These are phyloP conservation scores for Psilocybe cyanescens DNA, from an alignment of 768 basidiomycete species.

Conservation along the genomic window DNA sequence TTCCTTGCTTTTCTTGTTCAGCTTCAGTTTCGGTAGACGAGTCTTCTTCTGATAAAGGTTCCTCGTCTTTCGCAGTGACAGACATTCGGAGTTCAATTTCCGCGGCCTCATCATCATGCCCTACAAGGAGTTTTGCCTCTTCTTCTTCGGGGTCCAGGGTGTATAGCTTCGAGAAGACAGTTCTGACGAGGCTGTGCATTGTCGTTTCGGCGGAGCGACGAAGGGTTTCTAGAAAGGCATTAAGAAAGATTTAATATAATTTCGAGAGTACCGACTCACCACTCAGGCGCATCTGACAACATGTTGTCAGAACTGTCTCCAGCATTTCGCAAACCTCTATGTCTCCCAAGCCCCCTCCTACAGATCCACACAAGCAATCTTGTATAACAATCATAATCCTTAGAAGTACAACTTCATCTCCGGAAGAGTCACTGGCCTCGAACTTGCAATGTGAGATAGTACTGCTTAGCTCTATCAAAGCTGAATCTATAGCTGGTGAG, in stretches of 20 bases:
- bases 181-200: slow-evolving; percentile 86
- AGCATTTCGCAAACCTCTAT: slow-evolving; percentile 98
- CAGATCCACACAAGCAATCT: slow-evolving; percentile 72
- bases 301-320: slow-evolving; percentile 95
- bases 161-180: slow-evolving; percentile 78
- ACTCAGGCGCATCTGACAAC: slow-evolving; percentile 95
- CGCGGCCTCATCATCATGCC: slow-evolving; percentile 49
- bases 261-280: slow-evolving; percentile 55
- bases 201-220: slow-evolving; percentile 87
- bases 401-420: slow-evolving; percentile 94
- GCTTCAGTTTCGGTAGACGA: slow-evolving; percentile 15
- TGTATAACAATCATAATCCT: slow-evolving; percentile 91
- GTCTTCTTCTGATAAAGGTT: slow-evolving; percentile 21
- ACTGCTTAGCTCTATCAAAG: slow-evolving; percentile 82
- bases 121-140: slow-evolving; percentile 63
- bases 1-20: slow-evolving; percentile 8
- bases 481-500: slow-evolving; percentile 60
- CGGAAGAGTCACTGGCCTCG: slow-evolving; percentile 95
- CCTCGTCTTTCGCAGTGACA: slow-evolving; percentile 45
- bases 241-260: slow-evolving; percentile 10
- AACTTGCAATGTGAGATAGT: slow-evolving; percentile 97
- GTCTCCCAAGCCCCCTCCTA: slow-evolving; percentile 81
- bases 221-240: slow-evolving; percentile 65
- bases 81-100: slow-evolving; percentile 67
- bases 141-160: slow-evolving; percentile 65